Percentiles rank a stretch among this genome's conserved stretches.
Evolutionary conservation across 108 stramenopile genomes (phyloP).

Genomic region (Nitzschia inconspicua): DNA sequence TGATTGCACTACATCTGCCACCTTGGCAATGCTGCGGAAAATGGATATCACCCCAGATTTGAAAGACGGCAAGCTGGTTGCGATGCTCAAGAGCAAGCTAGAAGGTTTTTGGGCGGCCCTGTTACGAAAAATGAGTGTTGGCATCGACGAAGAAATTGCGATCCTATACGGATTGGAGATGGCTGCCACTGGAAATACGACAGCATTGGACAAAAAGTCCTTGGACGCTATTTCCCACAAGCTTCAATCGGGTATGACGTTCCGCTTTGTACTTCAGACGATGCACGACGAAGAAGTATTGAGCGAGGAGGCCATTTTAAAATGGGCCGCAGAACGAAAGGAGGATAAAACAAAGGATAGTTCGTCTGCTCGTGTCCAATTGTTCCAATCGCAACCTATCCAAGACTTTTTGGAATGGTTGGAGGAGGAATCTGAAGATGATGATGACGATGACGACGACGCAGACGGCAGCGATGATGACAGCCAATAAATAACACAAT

Average conservation of each 20-base stretch:
- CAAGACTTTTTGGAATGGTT: slow-evolving; percentile 89
- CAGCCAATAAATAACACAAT: too few relatives aligned
- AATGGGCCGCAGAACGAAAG: slow-evolving; percentile 70
- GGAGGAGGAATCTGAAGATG: slow-evolving; percentile 51
- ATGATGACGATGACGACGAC: slow-evolving; percentile 46
- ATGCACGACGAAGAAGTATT: slow-evolving; percentile 79
- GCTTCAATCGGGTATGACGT: slow-evolving; percentile 53
- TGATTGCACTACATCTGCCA: slow-evolving; percentile 75
- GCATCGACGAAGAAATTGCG: slow-evolving; percentile 71
- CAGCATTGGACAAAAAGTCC: neutral
- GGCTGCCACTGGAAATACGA: slow-evolving; percentile 45
- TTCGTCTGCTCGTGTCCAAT: slow-evolving; percentile 36
- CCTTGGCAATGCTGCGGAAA: slow-evolving; percentile 64
- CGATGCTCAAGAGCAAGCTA: slow-evolving; percentile 54
- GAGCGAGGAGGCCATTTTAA: slow-evolving; percentile 77
- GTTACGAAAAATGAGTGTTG: slow-evolving; percentile 72
- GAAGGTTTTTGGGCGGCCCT: slow-evolving; percentile 66
- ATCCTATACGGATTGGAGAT: slow-evolving; percentile 71
- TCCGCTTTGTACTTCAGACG: slow-evolving; percentile 81
- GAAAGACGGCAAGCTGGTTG: slow-evolving; percentile 58
- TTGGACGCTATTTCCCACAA: slow-evolving; percentile 34
- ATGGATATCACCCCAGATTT: slow-evolving; percentile 52
- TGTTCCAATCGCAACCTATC: slow-evolving; percentile 61
- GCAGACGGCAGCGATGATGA: too few relatives aligned
- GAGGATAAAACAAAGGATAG: slow-evolving; percentile 30